Base-by-base conservation (phyloP, 768 basidiomycete genomes). In the Austroboletus festivus region DNA sequence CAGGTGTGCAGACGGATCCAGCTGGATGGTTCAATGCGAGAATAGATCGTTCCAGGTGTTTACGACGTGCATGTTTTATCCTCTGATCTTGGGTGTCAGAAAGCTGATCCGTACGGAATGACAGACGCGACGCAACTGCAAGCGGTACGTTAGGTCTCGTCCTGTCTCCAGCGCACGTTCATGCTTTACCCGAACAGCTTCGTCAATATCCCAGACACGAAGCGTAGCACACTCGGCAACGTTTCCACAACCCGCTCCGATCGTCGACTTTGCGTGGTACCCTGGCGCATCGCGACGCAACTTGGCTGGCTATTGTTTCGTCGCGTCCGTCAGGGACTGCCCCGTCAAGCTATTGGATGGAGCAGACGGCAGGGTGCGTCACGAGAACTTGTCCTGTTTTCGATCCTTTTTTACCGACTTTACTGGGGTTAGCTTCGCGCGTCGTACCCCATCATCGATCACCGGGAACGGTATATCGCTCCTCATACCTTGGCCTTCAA, bases 401-500 rank as follows among this genome's bases (percentile, higher is more conserved):
- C 3, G n/a, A 30, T 5, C 15, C 22, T 30, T 19, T 38, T 22
- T 24, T 15, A 11, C n/a, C 28, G 28, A 12, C 5, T 31, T 10
- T 5, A 33, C 22, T 15, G 21, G 28, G 24, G 4, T n/a, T 30
- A 96, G 94, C 78, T 91, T 18, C 81, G 94, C 16, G 95, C 93
- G 0, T 93, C 91, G 1, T 97, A 98, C 65, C 75, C 76, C 34
- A 95, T 97, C 33, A 79, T 97, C 10, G 93, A 97, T 64, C 94
- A 98, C 58, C 75, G 87, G n/a, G 95, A 97, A 68, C 79, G 93
- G 26, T 82, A 90, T 46, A 74, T 96, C 34, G 93, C 91, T 0
- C 93, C 95, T 0, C 86, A 92, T 46, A 81, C 82, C 55, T 72
- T 97, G 50, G 76, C 85, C 0, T 97, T 96, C 68, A 89, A 89